Base-by-base conservation (phyloP, 1,284 basidiomycete genomes). In the Leccinum pachyderme region DNA sequence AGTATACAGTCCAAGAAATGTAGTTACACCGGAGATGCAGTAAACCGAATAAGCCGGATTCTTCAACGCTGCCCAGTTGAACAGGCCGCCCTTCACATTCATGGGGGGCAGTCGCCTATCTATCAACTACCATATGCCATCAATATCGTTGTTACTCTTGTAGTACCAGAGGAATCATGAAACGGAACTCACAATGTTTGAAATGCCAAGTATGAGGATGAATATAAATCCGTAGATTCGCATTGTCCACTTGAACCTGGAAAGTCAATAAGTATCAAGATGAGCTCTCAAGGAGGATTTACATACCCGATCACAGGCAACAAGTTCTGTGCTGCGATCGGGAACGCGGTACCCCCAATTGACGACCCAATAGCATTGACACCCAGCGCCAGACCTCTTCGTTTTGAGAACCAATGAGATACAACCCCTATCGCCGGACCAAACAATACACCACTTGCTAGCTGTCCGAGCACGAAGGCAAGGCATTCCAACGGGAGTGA, bases 1-100 rank as follows among this genome's bases (percentile, higher is more conserved):
- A 4, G 83, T 86, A 63, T 83, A 87, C 18, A 86, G 65, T 9
- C 86, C 86, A 7, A 87, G 72, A 68, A 82, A 86, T 3, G 73
- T 68, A 6, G 80, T 62, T 44, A 80, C 69, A 2, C 74, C 73
- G 0, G 81, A 74, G 4, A 73, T 6, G 49, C 70, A 70, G 59
- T 75, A 82, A 5, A 75, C 15, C 1, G 69, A 55, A 63, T 73
- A 81, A 7, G 76, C 69, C 1, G 65, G 62, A 29, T 70, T 70
- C 54, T 69, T 75, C 67, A 82, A 77, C 8, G 72, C 73, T 11
- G 62, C 54, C 51, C 72, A 63, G 56, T 78, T 75, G 48, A 82
- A 63, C n/a, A 81, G 60, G 1, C 80, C 74, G 2, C 78, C 78
- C 0, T 65, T 60, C 27, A 68, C 63, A 22, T 72, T 67, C n/a